Evolutionary conservation across 345 rosid genomes (phyloP).

Genomic region (Brassica incana): DNA sequence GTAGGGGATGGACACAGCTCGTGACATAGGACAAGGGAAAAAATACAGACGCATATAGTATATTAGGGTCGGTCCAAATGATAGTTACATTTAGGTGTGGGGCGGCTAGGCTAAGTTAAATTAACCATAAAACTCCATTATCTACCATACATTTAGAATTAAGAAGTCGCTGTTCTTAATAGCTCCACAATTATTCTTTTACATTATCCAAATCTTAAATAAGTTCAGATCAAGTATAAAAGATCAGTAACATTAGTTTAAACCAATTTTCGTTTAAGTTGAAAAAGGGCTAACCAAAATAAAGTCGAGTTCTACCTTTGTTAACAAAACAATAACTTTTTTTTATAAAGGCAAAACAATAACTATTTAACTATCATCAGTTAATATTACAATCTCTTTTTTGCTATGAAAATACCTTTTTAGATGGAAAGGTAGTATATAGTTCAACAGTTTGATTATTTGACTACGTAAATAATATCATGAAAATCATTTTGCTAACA

Average conservation of each 20-base stretch:
- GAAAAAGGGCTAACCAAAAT: not conserved
- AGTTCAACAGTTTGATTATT: not conserved
- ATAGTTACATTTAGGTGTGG: slow-evolving; percentile 39
- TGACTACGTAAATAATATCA: not conserved
- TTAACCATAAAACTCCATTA: slow-evolving; percentile 33
- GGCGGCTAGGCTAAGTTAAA: slow-evolving; percentile 44
- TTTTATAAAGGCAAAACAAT: too few relatives aligned
- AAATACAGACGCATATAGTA: slow-evolving; percentile 8
- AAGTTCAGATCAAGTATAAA: not conserved
- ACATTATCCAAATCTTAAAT: slow-evolving; percentile 8
- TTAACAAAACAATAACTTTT: not conserved
- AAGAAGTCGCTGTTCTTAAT: slow-evolving; percentile 22
- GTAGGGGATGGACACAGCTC: slow-evolving; percentile 31
- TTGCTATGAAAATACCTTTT: not conserved
- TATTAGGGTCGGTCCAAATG: slow-evolving; percentile 37
- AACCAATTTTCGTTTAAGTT: not conserved
- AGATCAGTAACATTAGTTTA: not conserved
- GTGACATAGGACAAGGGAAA: slow-evolving; percentile 39
- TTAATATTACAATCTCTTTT: not conserved
- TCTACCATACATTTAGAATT: slow-evolving; percentile 29
- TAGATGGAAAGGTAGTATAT: too few relatives aligned
- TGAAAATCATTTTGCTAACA: not conserved
- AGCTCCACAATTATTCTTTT: slow-evolving; percentile 15
- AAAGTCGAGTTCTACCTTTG: not conserved
- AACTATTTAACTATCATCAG: not conserved